Conservation (phyloP, 495 filamentous ascomycete genomes). For the Chaetomium cochliodes region DNA sequence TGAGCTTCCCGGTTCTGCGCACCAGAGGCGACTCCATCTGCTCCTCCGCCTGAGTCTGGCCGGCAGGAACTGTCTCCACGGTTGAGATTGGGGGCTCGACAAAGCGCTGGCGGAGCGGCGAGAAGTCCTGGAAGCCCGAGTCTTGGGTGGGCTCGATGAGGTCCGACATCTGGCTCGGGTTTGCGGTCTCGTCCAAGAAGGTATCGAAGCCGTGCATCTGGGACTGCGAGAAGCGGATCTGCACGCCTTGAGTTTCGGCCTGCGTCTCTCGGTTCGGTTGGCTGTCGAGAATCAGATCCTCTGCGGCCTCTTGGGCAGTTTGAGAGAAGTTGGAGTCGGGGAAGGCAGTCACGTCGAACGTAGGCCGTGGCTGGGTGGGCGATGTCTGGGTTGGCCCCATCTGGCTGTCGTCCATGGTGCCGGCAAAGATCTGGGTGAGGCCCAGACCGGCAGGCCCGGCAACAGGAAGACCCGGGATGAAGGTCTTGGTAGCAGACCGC, state of each 20-base stretch:
- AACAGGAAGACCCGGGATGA: slow-evolving; percentile 58
- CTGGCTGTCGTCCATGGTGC: slow-evolving; percentile 74
- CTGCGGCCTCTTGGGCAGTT: slow-evolving; percentile 49
- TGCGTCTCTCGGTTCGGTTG: slow-evolving; percentile 48
- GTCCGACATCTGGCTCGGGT: slow-evolving; percentile 57
- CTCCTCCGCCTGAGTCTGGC: slow-evolving; percentile 37
- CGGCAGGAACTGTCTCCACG: slow-evolving; percentile 64
- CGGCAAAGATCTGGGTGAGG: slow-evolving; percentile 89
- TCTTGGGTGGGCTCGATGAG: slow-evolving; percentile 84
- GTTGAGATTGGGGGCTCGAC: slow-evolving; percentile 64
- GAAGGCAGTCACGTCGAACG: slow-evolving; percentile 39
- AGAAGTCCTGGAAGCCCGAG: slow-evolving; percentile 63
- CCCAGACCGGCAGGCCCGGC: slow-evolving; percentile 63
- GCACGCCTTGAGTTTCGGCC: slow-evolving; percentile 47
- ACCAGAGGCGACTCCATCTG: slow-evolving; percentile 60
- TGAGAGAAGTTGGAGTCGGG: slow-evolving; percentile 51
- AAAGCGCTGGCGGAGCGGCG: slow-evolving; percentile 60
- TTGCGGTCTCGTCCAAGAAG: slow-evolving; percentile 39
- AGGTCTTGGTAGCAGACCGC: slow-evolving; percentile 56
- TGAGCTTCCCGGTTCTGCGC: slow-evolving; percentile 58
- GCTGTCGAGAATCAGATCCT: slow-evolving; percentile 64
- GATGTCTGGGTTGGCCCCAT: slow-evolving; percentile 32
- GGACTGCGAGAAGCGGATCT: slow-evolving; percentile 54
- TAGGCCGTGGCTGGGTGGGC: slow-evolving; percentile 44
- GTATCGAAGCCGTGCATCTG: slow-evolving; percentile 54